Evolutionary conservation across 2,329 filamentous ascomycete genomes (phyloP), one percentile per base, ranked within the genome.

Genomic region (Chalaropsis ovoidea): DNA sequence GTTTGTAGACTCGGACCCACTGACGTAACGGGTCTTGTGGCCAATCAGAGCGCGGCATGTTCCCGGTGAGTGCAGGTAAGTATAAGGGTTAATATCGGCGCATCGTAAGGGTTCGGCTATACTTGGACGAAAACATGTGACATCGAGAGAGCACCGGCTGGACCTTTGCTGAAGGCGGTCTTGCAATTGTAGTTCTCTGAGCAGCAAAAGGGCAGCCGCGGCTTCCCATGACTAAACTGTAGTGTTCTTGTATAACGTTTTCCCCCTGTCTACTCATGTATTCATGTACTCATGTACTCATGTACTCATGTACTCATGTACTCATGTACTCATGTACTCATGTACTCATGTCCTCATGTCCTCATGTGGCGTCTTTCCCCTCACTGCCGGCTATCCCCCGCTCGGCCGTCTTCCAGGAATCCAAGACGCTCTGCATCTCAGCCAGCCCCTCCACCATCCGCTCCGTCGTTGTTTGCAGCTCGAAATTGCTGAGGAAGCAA

Each of bases 401-500:
- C 24, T 47, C 43, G n/a, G 19, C 13, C 22, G 31, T 24, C 47
- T 47, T 63, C 65, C 60, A 58, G 22, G 22, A 8, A 2, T 56
- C 35, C n/a, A 66, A 19, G 13, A 41, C 65, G 22, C 22, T 19
- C 42, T 43, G 27, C 8, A 66, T 52, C 41, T 54, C 65, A 7
- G 39, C 61, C 11, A 54, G 39, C 24, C 60, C 65, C 8, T 43
- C 27, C 39, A 27, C 47, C 27, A 67, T 42, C 89, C 88, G 71
- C 74, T 84, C 65, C 79, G 83, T 79, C 79, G 61, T 82, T 78
- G 67, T 80, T 78, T 69, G 81, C 11, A 95, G 79, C 71, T 93
- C 88, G 72, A 95, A 95, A 63, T 90, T 86, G n/a, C 87, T 85
- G 67, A 95, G 77, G 73, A 91, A 93, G 75, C 89, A 92, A 72